phyloP scores from a whole-genome alignment of 192 early-diverging fungal genomes.

The Coemansia sp. region DNA sequence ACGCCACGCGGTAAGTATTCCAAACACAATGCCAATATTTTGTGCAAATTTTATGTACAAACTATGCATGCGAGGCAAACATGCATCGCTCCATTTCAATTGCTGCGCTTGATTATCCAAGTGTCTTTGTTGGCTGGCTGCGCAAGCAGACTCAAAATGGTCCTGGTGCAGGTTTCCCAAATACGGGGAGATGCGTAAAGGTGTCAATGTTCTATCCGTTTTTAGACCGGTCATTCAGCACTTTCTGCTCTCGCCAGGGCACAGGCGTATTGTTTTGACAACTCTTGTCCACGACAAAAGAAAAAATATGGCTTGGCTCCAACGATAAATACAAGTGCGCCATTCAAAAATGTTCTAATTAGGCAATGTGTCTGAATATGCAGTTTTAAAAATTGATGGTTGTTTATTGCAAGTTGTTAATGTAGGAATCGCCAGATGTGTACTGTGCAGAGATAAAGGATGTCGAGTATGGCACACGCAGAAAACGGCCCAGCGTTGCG shows the following conservation, averaged over 20 bases:
- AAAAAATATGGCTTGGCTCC: background rate
- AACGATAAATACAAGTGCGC: background rate
- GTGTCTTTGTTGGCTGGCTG: no score
- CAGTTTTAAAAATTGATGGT: background rate
- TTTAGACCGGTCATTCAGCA: no score
- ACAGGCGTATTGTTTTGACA: background rate
- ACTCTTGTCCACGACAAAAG: background rate
- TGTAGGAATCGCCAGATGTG: constrained; percentile 2
- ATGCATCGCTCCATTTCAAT: no score
- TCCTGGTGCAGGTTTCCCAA: background rate
- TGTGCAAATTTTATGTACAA: background rate
- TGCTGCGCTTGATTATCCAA: no score
- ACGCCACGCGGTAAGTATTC: constrained; percentile 32
- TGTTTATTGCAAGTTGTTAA: background rate
- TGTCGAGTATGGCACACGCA: constrained; percentile 4
- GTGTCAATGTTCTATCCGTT: background rate
- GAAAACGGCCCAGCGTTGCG: background rate
- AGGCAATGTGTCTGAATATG: background rate
- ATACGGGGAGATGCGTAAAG: background rate
- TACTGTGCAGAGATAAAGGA: background rate
- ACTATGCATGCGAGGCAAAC: background rate
- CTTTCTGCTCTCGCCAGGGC: background rate
- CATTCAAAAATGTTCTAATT: background rate
- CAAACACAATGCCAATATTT: background rate
- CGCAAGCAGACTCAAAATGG: background rate